Evolutionary conservation across 1,284 basidiomycete genomes (phyloP).

Genomic region (Flammula alnicola): DNA sequence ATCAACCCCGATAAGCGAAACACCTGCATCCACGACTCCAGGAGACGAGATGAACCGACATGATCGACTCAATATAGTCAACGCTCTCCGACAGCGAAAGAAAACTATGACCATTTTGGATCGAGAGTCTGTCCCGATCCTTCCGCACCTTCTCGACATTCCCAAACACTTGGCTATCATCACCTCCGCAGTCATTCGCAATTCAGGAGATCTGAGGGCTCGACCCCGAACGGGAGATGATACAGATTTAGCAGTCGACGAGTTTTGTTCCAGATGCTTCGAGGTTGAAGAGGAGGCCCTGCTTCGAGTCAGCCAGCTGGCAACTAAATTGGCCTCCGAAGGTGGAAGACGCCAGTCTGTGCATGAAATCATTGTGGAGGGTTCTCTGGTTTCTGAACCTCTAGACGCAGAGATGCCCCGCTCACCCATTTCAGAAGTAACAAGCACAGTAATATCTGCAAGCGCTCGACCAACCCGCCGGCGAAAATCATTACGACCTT

Average conservation of each 20-base stretch:
- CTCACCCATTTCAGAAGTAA: conserved; percentile 25
- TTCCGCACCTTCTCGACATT: conserved; percentile 73
- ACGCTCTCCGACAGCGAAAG: conserved; percentile 58
- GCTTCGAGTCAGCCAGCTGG: conserved; percentile 62
- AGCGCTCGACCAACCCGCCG: conserved; percentile 17
- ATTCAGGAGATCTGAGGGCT: conserved; percentile 45
- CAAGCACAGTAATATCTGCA: conserved; percentile 20
- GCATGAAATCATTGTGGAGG: conserved; percentile 5
- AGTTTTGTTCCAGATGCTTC: conserved; percentile 65
- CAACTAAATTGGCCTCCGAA: conserved; percentile 43
- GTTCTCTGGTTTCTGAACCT: conserved; percentile 13
- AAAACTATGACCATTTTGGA: conserved; percentile 57
- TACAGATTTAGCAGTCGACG: conserved; percentile 40
- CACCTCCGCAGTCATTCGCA: conserved; percentile 73
- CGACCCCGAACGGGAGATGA: conserved; percentile 31
- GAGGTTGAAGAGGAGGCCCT: conserved; percentile 76
- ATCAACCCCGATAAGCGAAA: conserved; percentile 56
- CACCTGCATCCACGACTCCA: conserved; percentile 27
- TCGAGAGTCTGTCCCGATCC: conserved; percentile 69
- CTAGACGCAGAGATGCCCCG: conserved; percentile 19
- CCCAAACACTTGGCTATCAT: conserved; percentile 74
- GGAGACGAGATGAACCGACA: conserved; percentile 46
- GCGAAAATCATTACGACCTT: conserved; percentile 40
- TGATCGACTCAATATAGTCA: conserved; percentile 57
- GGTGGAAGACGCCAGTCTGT: conserved; percentile 31